phyloP scores from a whole-genome alignment of 805 yeast species.

The Myxozyma kluyveri region DNA sequence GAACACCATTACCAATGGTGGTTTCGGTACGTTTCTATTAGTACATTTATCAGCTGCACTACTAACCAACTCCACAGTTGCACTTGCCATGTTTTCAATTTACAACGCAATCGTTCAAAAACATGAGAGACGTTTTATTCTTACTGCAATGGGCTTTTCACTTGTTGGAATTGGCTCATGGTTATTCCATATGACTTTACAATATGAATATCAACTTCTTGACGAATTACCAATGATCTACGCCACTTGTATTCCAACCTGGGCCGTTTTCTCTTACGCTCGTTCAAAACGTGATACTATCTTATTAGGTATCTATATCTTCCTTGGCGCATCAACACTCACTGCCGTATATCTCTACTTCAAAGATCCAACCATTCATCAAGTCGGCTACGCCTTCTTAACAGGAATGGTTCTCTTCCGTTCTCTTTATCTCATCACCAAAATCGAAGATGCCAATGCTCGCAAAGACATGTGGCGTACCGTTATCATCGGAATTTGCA shows the following conservation, averaged over 20 bases:
- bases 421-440: conserved; percentile 52
- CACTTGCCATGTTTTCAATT: conserved; percentile 63
- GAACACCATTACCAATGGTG: conserved; percentile 75
- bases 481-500: conserved; percentile 56
- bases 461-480: conserved; percentile 52
- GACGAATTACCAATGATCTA: conserved; percentile 98
- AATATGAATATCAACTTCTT: conserved; percentile 82
- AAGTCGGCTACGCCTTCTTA: conserved; percentile 74
- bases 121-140: conserved; percentile 66
- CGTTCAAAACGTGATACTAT: conserved; percentile 42
- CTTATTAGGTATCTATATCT: conserved; percentile 49
- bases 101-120: conserved; percentile 56
- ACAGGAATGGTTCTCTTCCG: conserved; percentile 70
- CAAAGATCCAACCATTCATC: conserved; percentile 86
- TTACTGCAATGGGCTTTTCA: conserved; percentile 75
- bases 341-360: conserved; percentile 70
- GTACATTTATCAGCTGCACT: not conserved
- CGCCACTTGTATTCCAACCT: conserved; percentile 92
- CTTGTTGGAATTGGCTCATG: conserved; percentile 92
- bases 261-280: conserved; percentile 72
- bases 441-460: conserved; percentile 53
- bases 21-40: conserved; percentile 39
- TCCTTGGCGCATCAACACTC: conserved; percentile 55
- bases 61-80: conserved; percentile 31
- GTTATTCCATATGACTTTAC: conserved; percentile 93